Evolutionary conservation across 768 basidiomycete genomes (phyloP), one percentile per base, ranked within the genome.

Genomic region (Lepiota subincarnata): DNA sequence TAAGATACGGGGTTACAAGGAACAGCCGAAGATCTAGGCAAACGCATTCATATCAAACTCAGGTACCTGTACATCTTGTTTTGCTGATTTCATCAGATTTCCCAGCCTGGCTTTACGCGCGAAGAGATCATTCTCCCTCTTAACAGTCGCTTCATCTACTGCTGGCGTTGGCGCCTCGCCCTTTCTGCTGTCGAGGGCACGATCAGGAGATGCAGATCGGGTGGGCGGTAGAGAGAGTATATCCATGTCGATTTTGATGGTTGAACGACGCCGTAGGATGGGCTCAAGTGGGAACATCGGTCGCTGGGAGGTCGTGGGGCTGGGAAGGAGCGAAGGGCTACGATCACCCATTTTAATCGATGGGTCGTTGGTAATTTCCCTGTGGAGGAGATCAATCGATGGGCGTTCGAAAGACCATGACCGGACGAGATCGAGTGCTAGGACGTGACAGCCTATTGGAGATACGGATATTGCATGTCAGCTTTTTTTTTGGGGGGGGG

Each of bases 321-420:
- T 65, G 6, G 81, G 76, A 11, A 40, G 40, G 6, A 46, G 40
- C 8, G 53, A 57, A 14, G 62, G 55, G 10, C 24, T 48, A 16
- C 59, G 53, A 37, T 60, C 38, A 6, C 42, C 46, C 35, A 56
- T 36, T 22, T 49, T 11, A 4, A 39, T 39, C 51, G 48, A 44
- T 18, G 57, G 31, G 12, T 48, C 18, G 48, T 40, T 18, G 11
- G 12, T 35, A 31, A 3, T 31, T 43, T 44, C 53, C 44, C 55
- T 11, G 10, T 31, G 57, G 7, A 59, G 64, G 20, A 64, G 41
- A 6, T 60, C 59, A 42, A 74, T 73, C 19, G 85, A 80, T 34
- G 93, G 92, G 41, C 86, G 78, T 48, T 89, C 88, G 66, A 97
- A 98, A 0, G 90, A 87, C 95, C 95, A 98, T 0, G 89, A 87